Percentiles rank a stretch among this genome's conserved stretches.
These are phyloP conservation scores for Anastatica hierochuntica DNA, from an alignment of 345 rosid genomes.

Conservation along the genomic window DNA sequence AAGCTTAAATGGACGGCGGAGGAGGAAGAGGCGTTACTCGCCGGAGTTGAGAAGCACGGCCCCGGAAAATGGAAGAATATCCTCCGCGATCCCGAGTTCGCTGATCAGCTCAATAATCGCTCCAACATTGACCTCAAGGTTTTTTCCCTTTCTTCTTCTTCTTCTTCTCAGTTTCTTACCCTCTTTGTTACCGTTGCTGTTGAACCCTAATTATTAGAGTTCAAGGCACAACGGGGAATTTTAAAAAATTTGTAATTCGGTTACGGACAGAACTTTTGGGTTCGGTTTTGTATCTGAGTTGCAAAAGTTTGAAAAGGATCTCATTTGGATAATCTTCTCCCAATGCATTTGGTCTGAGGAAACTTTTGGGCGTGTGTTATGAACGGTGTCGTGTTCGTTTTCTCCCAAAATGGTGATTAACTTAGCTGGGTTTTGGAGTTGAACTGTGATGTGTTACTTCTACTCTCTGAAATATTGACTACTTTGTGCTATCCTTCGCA, in stretches of 20 bases:
- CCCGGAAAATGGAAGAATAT: slow-evolving; percentile 86
- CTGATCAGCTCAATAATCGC: slow-evolving; percentile 48
- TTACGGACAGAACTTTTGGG: background rate
- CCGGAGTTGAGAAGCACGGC: slow-evolving; percentile 65
- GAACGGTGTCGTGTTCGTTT: too few relatives aligned
- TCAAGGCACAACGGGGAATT: background rate
- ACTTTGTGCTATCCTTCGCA: too few relatives aligned
- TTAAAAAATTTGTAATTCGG: background rate
- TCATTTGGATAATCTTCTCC: background rate
- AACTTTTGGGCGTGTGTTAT: background rate
- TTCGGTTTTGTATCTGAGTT: background rate
- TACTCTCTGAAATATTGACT: too few relatives aligned
- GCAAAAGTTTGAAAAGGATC: background rate
- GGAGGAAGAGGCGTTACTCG: slow-evolving; percentile 65
- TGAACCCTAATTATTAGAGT: slow-evolving; percentile 7
- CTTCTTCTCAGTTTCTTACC: too few relatives aligned
- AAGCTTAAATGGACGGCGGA: slow-evolving; percentile 73
- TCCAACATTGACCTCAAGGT: slow-evolving; percentile 45
- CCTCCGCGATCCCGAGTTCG: slow-evolving; percentile 65
- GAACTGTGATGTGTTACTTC: too few relatives aligned
- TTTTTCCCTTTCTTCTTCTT: too few relatives aligned
- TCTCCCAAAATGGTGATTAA: too few relatives aligned
- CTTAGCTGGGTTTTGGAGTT: too few relatives aligned
- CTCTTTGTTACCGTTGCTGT: background rate
- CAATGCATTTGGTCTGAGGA: background rate